These are phyloP conservation scores for Lomentospora prolificans DNA, from an alignment of 2,329 filamentous ascomycete species.

Conservation along the genomic window DNA sequence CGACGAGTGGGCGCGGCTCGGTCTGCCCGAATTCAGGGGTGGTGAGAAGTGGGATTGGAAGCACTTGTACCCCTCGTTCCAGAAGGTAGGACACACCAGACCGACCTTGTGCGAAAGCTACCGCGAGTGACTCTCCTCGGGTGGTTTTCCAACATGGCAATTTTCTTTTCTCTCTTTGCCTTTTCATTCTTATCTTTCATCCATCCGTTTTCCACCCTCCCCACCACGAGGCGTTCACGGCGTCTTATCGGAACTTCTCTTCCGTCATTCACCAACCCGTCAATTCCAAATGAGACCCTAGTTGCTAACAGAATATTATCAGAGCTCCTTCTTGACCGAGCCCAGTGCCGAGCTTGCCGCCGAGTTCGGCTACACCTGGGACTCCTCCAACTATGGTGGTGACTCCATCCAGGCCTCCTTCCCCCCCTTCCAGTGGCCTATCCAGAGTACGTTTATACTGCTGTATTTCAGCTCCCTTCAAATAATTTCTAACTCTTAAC, in stretches of 20 bases:
- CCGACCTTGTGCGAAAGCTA: background rate
- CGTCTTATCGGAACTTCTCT: background rate
- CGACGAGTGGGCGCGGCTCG: constrained; percentile 24
- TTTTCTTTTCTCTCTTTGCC: background rate
- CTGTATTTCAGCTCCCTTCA: background rate
- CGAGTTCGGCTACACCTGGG: constrained; percentile 23
- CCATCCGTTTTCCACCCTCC: no score
- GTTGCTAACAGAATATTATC: background rate
- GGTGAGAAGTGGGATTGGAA: constrained; percentile 25
- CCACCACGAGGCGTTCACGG: no score
- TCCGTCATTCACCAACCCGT: background rate
- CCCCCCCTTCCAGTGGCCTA: constrained; percentile 22
- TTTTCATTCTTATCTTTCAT: no score
- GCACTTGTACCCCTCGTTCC: constrained; percentile 24
- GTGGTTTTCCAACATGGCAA: background rate
- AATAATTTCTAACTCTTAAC: background rate
- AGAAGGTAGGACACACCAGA: constrained; percentile 18
- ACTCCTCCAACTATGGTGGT: constrained; percentile 20
- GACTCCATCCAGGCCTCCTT: constrained; percentile 22
- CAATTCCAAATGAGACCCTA: background rate
- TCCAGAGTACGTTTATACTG: constrained; percentile 13
- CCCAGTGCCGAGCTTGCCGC: constrained; percentile 16
- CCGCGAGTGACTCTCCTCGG: background rate
- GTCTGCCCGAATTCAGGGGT: constrained; percentile 16
- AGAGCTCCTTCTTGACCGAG: constrained; percentile 12